phyloP scores from a whole-genome alignment of 2,329 filamentous ascomycete genomes.

The Aureobasidium sp. region DNA sequence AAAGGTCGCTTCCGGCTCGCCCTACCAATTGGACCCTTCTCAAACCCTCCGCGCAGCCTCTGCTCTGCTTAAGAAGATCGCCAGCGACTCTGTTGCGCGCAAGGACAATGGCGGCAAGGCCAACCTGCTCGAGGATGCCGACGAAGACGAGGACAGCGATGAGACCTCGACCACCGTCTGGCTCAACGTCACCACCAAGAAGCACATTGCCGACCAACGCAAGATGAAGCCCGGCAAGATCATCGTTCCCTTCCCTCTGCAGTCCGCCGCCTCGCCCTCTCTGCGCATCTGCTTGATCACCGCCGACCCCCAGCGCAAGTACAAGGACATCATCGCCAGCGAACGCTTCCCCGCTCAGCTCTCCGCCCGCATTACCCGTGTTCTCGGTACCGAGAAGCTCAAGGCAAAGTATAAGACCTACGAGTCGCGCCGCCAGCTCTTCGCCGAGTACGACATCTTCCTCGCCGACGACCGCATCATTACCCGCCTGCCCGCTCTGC shows the following conservation, averaged over 20 bases:
- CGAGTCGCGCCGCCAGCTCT: conserved; percentile 77
- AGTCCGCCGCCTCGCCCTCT: conserved; percentile 40
- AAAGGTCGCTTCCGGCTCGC: conserved; percentile 27
- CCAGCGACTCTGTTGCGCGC: conserved; percentile 36
- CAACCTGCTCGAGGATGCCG: conserved; percentile 46
- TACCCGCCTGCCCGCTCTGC: conserved; percentile 61
- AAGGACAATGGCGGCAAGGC: conserved; percentile 44
- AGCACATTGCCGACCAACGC: conserved; percentile 64
- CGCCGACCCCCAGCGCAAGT: conserved; percentile 72
- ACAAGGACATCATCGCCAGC: conserved; percentile 80
- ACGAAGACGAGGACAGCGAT: conserved; percentile 39
- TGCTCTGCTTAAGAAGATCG: conserved; percentile 49
- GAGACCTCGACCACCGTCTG: conserved; percentile 50
- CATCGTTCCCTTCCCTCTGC: conserved; percentile 44
- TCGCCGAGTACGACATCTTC: conserved; percentile 85
- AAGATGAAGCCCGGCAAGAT: conserved; percentile 81
- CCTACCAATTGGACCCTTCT: conserved; percentile 38
- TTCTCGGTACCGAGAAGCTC: conserved; percentile 79
- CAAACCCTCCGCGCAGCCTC: conserved; percentile 54
- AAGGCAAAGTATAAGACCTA: conserved; percentile 85
- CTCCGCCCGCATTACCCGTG: conserved; percentile 43
- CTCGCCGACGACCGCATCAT: conserved; percentile 83
- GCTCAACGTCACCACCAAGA: conserved; percentile 58
- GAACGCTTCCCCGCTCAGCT: conserved; percentile 50
- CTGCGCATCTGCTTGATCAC: conserved; percentile 78